Evolutionary conservation across 169 alveolate genomes (phyloP).

Genomic region (Eimeria acervulina): DNA sequence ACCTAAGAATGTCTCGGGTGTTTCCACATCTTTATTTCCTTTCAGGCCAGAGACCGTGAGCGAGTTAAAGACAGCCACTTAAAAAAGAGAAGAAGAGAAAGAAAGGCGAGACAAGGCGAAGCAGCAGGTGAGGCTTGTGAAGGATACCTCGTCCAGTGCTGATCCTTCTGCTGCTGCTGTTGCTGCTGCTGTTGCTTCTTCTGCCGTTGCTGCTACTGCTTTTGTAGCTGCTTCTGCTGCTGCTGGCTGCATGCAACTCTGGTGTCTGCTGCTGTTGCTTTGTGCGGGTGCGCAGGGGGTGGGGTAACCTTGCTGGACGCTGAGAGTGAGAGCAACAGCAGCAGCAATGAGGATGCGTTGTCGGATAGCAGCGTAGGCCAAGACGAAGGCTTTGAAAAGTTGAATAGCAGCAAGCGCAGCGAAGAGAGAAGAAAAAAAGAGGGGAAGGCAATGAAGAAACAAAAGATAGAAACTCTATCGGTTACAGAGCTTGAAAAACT

Average conservation of each 20-base stretch:
- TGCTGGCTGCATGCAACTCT: background rate
- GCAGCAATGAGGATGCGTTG: background rate
- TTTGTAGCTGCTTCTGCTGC: background rate
- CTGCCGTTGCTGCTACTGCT: background rate
- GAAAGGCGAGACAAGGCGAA: constrained; percentile 66
- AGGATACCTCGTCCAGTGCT: background rate
- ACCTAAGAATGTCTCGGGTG: too few species aligned
- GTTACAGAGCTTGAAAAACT: constrained; percentile 25
- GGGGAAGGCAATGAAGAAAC: background rate
- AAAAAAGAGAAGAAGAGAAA: constrained; percentile 54
- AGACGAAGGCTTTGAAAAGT: background rate
- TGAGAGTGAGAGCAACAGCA: background rate
- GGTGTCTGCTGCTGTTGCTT: background rate
- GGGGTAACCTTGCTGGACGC: background rate
- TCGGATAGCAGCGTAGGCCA: background rate
- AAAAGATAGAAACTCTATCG: background rate
- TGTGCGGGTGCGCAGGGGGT: background rate
- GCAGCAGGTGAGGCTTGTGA: constrained; percentile 63
- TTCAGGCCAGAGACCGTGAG: constrained; percentile 60
- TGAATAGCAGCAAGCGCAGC: background rate
- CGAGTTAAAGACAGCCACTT: constrained; percentile 68
- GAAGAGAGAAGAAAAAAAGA: background rate
- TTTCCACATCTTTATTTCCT: background rate
- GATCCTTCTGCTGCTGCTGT: background rate
- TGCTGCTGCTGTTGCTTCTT: background rate